phyloP scores from a whole-genome alignment of 768 basidiomycete species.

The Termitomyces eurrhizus region DNA sequence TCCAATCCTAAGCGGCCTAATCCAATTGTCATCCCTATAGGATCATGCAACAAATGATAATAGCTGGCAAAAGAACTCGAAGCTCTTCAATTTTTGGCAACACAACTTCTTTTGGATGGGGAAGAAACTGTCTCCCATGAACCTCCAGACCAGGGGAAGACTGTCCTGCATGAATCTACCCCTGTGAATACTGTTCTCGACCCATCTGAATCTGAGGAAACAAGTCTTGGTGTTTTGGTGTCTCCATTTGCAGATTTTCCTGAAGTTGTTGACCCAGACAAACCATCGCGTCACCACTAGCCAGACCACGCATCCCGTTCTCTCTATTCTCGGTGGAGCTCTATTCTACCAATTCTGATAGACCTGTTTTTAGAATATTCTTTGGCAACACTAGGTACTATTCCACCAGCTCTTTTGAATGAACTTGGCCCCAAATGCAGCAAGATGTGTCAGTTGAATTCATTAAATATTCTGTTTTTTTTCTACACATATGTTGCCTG shows the following conservation, averaged over 20 bases:
- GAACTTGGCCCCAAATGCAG: neutral
- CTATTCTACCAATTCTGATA: neutral
- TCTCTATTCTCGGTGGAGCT: conserved; percentile 6
- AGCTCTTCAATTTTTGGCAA: neutral
- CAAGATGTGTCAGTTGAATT: neutral
- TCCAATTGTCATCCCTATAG: conserved; percentile 3
- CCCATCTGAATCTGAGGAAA: too few relatives aligned
- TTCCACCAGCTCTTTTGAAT: neutral
- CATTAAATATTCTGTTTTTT: conserved; percentile 9
- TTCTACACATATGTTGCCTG: conserved; percentile 9
- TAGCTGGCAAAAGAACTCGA: neutral
- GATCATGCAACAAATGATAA: neutral
- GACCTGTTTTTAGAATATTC: conserved; percentile 4
- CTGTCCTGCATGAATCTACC: too few relatives aligned
- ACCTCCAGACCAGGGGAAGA: too few relatives aligned
- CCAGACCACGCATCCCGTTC: neutral
- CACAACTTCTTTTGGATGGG: neutral
- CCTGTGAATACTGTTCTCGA: too few relatives aligned
- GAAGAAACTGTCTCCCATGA: too few relatives aligned
- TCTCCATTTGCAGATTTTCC: neutral
- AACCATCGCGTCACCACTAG: neutral
- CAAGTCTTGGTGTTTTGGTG: too few relatives aligned
- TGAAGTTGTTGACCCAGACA: neutral
- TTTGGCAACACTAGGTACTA: neutral
- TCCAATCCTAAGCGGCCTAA: conserved; percentile 12